Base-by-base conservation (phyloP, 176 grass and related monocot species). In the Oryza meridionalis region DNA sequence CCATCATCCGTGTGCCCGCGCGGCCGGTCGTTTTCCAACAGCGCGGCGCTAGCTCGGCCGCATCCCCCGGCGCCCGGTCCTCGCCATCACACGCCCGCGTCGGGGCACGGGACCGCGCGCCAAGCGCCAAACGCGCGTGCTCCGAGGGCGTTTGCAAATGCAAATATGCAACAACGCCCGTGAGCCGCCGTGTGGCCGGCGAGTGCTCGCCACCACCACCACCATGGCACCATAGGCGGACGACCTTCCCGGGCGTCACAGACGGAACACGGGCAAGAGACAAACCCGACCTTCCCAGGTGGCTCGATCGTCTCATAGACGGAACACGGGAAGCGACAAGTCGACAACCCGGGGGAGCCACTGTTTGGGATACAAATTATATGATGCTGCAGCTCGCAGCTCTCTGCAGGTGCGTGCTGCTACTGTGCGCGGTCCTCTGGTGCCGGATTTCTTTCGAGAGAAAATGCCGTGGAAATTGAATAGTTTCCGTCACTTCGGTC, bases 21-120 rank as follows among this genome's bases (percentile, higher is more conserved):
- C 19, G 24, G 11, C 68, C 25, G 76, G 82, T 88, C 86, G 55
- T 46, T 84, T 72, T 84, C 81, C 66, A 17, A 73, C 81, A 84
- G 76, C 80, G 32, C 13, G 25, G 45, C 27, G 15, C 2, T 40
- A 40, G 38, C 77, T 68, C 62, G 81, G 76, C 43, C 73, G 53
- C 65, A 49, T 62, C 6, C 63, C 63, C n/a, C 59, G 70, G 19
- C 58, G 1, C 42, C 32, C 33, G 15, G 70, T 17, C 8, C 13
- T 2, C n/a, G 42, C 42, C 10, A 43, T 43, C 42, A 43, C 42
- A 62, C 58, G 2, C 9, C 16, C 4, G 21, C 2, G 21, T 1
- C 64, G 5, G 24, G 73, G 22, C 35, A 25, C 82, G 77, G 72
- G 87, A 70, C 87, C 82, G 26, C 62, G 67, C 67, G 71, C 42